phyloP scores from a whole-genome alignment of 345 rosid species.

The Citrus unshiu region DNA sequence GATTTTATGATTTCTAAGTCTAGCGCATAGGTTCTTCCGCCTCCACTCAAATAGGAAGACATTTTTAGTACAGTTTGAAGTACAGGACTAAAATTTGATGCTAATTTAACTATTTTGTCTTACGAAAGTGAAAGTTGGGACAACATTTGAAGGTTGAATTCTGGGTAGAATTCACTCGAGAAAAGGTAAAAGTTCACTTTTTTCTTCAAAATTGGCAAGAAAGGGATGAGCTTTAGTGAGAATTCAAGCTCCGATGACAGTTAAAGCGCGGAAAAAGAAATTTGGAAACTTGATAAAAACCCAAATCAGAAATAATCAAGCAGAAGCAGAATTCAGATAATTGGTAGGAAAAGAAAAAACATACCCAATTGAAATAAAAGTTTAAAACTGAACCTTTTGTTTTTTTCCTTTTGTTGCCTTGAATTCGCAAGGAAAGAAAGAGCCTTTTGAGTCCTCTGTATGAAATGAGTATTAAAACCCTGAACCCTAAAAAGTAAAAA shows the following conservation, averaged over 20 bases:
- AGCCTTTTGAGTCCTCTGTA: neutral
- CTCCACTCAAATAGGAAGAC: slow-evolving; percentile 78
- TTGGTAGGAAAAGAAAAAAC: neutral
- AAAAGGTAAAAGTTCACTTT: neutral
- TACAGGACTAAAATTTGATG: neutral
- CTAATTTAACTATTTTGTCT: neutral
- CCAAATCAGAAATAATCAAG: neutral
- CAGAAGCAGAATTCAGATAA: neutral
- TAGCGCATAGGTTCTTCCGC: slow-evolving; percentile 62
- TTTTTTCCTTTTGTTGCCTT: neutral
- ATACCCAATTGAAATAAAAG: slow-evolving; percentile 15
- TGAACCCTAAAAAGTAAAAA: slow-evolving; percentile 38
- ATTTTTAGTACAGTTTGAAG: slow-evolving; percentile 18
- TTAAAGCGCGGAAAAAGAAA: neutral
- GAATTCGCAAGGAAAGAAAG: neutral
- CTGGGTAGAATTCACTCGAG: neutral
- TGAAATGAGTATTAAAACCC: slow-evolving; percentile 29
- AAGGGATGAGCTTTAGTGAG: neutral
- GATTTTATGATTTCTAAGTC: slow-evolving; percentile 75
- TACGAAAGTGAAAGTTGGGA: neutral
- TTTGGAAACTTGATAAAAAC: neutral
- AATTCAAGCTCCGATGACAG: neutral
- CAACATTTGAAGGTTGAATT: neutral
- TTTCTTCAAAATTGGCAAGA: neutral
- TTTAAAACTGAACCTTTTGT: neutral